Percentiles rank a stretch among this genome's conserved stretches.
Evolutionary conservation across 306 rosid genomes (phyloP).

Genomic region (Cucumis hystrix): DNA sequence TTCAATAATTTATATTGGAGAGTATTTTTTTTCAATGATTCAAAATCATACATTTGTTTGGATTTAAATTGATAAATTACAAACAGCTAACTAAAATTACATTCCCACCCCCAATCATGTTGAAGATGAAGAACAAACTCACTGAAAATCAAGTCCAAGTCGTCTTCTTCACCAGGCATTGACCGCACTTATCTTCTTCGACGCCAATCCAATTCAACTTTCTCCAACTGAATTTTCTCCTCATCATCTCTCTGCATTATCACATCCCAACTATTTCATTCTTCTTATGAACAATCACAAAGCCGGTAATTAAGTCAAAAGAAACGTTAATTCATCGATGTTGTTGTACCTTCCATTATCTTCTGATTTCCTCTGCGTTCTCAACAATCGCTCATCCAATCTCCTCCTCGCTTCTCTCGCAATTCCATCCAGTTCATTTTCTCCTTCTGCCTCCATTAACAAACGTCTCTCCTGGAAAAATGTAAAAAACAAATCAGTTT

Average conservation of each 20-base stretch:
- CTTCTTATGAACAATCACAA: neutral
- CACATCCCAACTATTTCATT: neutral
- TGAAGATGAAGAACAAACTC: neutral
- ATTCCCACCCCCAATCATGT: no score
- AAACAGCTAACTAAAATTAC: no score
- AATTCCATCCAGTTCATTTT: slow-evolving; percentile 39
- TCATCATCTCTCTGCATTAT: neutral
- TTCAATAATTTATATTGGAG: no score
- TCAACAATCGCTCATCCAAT: slow-evolving; percentile 47
- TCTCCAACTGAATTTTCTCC: neutral
- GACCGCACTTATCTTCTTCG: neutral
- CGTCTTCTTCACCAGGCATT: neutral
- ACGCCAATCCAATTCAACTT: neutral
- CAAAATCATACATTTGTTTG: no score
- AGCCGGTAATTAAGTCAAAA: neutral
- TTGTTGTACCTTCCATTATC: slow-evolving; percentile 8
- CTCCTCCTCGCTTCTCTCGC: slow-evolving; percentile 70
- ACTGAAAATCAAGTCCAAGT: neutral
- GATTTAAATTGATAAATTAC: no score
- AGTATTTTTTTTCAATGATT: no score
- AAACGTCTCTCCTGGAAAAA: slow-evolving; percentile 21
- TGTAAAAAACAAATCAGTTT: neutral
- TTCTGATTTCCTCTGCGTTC: slow-evolving; percentile 20
- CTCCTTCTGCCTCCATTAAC: slow-evolving; percentile 15
- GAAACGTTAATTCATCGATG: neutral